Evolutionary conservation across 257 asterid genomes (phyloP), one percentile per base, ranked within the genome.

Genomic region (Scutellaria galericulata): DNA sequence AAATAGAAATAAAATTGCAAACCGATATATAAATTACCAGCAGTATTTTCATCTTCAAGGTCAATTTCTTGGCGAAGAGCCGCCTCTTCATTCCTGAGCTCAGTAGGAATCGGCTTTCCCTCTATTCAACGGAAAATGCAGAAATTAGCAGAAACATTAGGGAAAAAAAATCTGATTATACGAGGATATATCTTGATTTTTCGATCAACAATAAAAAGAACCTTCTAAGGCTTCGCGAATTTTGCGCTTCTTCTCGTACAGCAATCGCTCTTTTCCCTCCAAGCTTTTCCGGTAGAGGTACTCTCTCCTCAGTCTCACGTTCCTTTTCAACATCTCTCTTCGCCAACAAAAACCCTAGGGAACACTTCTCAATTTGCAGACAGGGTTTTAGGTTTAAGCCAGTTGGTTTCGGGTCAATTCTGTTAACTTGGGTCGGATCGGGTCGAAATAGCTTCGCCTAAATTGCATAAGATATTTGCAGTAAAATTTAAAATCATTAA

Each of bases 91-190:
- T 94, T 91, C 67, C 96, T 82, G 67, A 94, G 97, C 89, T 94
- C 99, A 53, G 97, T 94, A 9, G 99, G 99, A 72, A 94, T 94
- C 7, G 99, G 96, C 75, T 91, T 94, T 58, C 96, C 97, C 93
- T 89, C 99, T 91, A 77, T 60, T 59, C 7, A 59, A 31, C 37
- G 37, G 37, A 2, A 31, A 31, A 31, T 31, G 37, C 37, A 31
- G 37, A 50, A 46, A 31, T 39, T 10, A 35, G 27, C 7, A 42
- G 20, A 10, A 58, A 14, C 18, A 18, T n/a, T 24, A 42, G 5
- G 13, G 41, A 1, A 12, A 22, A 66, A 27, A 56, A 8, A 71
- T 10, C 10, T 31, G 9, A 57, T 27, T 35, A 15, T 10, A 12
- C 8, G n/a, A 0, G 6, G 2, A 12, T 20, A 47, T 14, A 24